Conservation (phyloP, 164 flowering plant genomes). For the Annona squamosa region DNA sequence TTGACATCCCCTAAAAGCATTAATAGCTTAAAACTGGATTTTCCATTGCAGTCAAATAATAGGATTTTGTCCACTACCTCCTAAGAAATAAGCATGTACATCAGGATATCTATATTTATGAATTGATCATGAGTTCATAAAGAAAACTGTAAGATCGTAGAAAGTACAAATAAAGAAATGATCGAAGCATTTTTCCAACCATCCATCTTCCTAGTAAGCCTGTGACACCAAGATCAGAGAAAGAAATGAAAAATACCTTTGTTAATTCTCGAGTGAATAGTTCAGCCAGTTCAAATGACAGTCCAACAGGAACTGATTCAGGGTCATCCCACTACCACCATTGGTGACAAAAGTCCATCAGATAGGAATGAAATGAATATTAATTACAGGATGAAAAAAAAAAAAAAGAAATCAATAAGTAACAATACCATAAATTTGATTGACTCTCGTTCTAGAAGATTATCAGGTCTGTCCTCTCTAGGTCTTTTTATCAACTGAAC, state of each 20-base stretch:
- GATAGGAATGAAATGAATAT: not conserved
- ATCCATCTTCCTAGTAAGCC: not conserved
- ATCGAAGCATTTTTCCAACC: not conserved
- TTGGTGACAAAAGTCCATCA: constrained; percentile 6
- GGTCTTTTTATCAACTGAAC: constrained; percentile 52
- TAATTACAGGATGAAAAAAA: not conserved
- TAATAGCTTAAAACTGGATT: not conserved
- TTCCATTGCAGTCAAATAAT: not conserved
- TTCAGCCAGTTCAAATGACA: constrained; percentile 88
- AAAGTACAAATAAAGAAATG: not conserved
- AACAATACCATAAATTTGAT: constrained; percentile 63
- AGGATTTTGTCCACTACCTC: not conserved
- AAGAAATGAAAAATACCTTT: constrained; percentile 46
- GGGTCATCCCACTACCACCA: constrained; percentile 91
- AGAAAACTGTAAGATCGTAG: not conserved
- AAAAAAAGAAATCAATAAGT: not conserved
- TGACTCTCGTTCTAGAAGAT: constrained; percentile 53
- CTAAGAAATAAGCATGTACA: not conserved
- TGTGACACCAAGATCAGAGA: not conserved
- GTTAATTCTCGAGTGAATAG: constrained; percentile 84
- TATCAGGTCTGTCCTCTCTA: constrained; percentile 60
- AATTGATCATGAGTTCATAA: not conserved
- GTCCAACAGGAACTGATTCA: constrained; percentile 64
- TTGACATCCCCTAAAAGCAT: not conserved
- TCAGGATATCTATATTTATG: not conserved